These are phyloP conservation scores for Mortierella sp. DNA, from an alignment of 371 early-diverging fungal species.

Conservation along the genomic window DNA sequence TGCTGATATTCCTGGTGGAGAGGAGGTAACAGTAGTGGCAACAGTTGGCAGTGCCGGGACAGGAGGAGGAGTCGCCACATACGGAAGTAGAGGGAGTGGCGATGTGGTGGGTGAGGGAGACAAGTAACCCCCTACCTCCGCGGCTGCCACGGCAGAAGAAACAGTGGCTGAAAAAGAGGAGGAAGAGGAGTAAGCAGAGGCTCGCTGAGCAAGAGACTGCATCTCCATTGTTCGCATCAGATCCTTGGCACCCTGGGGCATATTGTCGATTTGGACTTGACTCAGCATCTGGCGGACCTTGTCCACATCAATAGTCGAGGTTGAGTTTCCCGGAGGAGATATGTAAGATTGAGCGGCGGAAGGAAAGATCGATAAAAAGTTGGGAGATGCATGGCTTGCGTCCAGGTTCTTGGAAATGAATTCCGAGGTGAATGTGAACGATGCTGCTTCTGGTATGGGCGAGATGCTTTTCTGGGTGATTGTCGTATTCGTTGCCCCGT, in stretches of 20 bases:
- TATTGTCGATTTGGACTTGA: conserved; percentile 29
- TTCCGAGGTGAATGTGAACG: background rate
- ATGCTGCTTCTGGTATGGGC: background rate
- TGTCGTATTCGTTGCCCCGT: background rate
- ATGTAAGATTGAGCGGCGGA: background rate
- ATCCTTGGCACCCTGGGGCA: conserved; percentile 44
- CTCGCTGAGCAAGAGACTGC: conserved; percentile 20
- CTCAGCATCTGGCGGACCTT: conserved; percentile 44
- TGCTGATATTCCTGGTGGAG: background rate
- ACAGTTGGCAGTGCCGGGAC: background rate
- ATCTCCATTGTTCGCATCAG: conserved; percentile 39
- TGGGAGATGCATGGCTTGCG: background rate
- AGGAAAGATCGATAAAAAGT: no score
- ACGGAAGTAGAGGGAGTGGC: background rate
- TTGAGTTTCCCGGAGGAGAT: background rate
- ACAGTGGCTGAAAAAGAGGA: no score
- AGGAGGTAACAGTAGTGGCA: background rate
- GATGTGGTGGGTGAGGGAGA: background rate
- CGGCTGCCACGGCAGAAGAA: background rate
- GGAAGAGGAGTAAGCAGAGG: background rate
- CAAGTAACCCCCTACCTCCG: no score
- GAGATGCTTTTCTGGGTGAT: background rate
- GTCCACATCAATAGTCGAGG: conserved; percentile 32
- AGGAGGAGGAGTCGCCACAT: background rate
- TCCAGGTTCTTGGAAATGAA: background rate